Evolutionary conservation across 768 basidiomycete genomes (phyloP).

Genomic region (Amanita pseudoporphyria): DNA sequence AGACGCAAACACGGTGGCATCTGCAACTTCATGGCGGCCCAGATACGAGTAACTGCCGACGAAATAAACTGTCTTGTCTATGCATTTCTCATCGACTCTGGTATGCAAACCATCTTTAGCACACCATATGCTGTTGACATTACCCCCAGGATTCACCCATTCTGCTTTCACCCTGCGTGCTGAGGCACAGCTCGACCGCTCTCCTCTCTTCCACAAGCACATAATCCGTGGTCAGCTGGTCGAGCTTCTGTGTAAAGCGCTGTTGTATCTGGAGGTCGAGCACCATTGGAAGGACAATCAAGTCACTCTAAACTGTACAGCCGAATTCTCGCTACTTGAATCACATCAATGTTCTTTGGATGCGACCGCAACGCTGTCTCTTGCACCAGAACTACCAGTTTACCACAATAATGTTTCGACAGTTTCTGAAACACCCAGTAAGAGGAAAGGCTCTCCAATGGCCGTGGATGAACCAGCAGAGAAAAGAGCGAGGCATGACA

Average conservation of each 20-base stretch:
- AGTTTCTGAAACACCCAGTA: conserved; percentile 19
- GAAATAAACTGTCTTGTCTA: conserved; percentile 83
- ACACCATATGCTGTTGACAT: conserved; percentile 9
- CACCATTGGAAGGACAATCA: conserved; percentile 66
- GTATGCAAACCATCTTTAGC: conserved; percentile 24
- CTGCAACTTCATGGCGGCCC: conserved; percentile 10
- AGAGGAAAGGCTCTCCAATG: conserved; percentile 47
- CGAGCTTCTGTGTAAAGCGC: conserved; percentile 70
- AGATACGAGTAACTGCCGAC: conserved; percentile 64
- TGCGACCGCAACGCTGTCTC: conserved; percentile 17
- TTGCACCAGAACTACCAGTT: not conserved
- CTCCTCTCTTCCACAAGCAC: conserved; percentile 59
- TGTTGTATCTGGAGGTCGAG: conserved; percentile 78
- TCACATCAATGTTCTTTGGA: conserved; percentile 61
- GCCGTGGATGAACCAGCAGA: conserved; percentile 43
- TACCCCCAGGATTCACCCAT: conserved; percentile 58
- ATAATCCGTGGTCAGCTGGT: conserved; percentile 76
- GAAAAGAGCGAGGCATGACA: conserved; percentile 50
- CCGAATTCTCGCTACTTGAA: conserved; percentile 66
- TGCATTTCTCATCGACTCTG: conserved; percentile 77
- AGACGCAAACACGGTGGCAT: not conserved
- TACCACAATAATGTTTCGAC: conserved; percentile 12
- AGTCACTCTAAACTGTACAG: conserved; percentile 56
- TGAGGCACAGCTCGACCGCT: conserved; percentile 63
- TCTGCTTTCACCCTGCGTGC: conserved; percentile 73